Evolutionary conservation across 495 filamentous ascomycete species (phyloP).

Genomic region (Xanthoparmelia taractica): DNA sequence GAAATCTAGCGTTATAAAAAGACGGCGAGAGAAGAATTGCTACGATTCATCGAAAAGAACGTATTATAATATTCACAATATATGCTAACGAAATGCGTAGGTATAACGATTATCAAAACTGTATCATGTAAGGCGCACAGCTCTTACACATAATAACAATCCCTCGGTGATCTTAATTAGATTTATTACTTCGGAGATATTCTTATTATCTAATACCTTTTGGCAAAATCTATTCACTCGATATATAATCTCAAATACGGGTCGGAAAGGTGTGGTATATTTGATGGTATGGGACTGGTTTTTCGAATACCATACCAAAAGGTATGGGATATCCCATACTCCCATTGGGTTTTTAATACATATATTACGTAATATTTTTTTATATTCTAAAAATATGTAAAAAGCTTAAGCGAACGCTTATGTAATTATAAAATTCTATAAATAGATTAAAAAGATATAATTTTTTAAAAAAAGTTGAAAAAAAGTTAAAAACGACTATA

Average conservation of each 20-base stretch:
- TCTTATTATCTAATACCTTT: conserved; percentile 10
- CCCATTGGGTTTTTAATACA: too few species aligned
- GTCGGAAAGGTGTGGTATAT: too few species aligned
- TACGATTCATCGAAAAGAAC: conserved; percentile 5
- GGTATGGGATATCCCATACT: too few species aligned
- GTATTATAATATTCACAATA: background rate
- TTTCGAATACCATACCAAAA: too few species aligned
- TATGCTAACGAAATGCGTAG: conserved; percentile 1
- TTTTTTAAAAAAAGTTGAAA: too few species aligned
- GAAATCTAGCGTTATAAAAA: conserved; percentile 9
- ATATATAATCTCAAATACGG: conserved; percentile 8
- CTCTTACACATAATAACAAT: background rate
- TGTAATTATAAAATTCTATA: too few species aligned
- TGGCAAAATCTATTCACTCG: conserved; percentile 5
- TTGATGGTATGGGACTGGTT: too few species aligned
- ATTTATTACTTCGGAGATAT: background rate
- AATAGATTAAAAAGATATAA: too few species aligned
- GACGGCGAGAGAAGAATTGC: conserved; percentile 14
- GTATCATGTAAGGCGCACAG: conserved; percentile 10
- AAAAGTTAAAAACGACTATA: too few species aligned
- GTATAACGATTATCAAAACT: conserved; percentile 5
- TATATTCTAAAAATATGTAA: too few species aligned
- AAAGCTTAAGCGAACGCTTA: too few species aligned
- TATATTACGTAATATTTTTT: too few species aligned
- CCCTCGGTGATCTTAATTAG: background rate